These are phyloP conservation scores for Trametes gibbosa DNA, from an alignment of 768 basidiomycete species.

Conservation along the genomic window DNA sequence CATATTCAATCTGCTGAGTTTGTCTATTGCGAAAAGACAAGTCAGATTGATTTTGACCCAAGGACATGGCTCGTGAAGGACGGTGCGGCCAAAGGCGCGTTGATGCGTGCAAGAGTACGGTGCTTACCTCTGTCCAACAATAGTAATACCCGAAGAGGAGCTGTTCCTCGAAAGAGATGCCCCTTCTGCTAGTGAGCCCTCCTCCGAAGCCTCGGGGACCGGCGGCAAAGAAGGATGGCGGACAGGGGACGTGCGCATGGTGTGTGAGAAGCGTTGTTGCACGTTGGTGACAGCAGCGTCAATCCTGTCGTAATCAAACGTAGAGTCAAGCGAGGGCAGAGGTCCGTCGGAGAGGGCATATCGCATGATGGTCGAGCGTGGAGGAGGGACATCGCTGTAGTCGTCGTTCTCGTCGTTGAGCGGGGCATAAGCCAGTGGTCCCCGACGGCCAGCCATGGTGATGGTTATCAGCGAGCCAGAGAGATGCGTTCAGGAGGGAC, in stretches of 20 bases:
- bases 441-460: constrained; percentile 15
- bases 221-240: constrained; percentile 22
- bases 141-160: constrained; percentile 13
- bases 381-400: constrained; percentile 5
- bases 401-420: constrained; percentile 16
- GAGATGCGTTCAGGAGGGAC: not conserved
- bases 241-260: constrained; percentile 15
- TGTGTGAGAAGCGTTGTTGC: constrained; percentile 9
- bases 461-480: not conserved
- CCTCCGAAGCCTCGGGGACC: constrained; percentile 26
- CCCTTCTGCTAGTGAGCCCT: constrained; percentile 21
- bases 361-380: constrained; percentile 17
- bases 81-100: not conserved
- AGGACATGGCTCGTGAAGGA: not conserved
- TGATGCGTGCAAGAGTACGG: not conserved
- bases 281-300: constrained; percentile 3
- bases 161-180: constrained; percentile 22
- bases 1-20: constrained; percentile 1
- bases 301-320: constrained; percentile 7
- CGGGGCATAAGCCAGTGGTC: constrained; percentile 15
- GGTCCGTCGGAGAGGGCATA: constrained; percentile 10
- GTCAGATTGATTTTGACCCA: not conserved
- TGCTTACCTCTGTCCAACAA: constrained; percentile 9
- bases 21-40: not conserved
- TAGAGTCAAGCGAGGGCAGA: constrained; percentile 1